A percentile compares a stretch with the other conserved stretches of the same genome.
Conservation (phyloP, 805 yeast genomes). For the Torulaspora quercuum region DNA sequence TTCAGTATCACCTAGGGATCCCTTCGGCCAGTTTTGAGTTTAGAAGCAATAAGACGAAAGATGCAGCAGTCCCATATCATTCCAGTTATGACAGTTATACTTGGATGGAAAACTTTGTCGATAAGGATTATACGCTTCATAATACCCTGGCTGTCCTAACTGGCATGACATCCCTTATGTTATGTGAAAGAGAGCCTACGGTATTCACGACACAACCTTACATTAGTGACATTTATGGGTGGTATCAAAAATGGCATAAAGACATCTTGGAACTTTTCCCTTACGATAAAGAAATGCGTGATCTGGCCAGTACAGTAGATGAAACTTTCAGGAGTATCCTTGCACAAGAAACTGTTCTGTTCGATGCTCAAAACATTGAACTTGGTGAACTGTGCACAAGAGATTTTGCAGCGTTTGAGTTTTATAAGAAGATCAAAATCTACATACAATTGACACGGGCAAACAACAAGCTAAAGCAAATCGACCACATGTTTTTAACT, state of each 20-base stretch:
- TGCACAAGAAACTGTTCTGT: slow-evolving; percentile 35
- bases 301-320: slow-evolving; percentile 12
- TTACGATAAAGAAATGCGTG: slow-evolving; percentile 19
- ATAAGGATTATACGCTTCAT: slow-evolving; percentile 52
- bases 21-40: slow-evolving; percentile 56
- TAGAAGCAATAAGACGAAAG: slow-evolving; percentile 34
- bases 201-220: slow-evolving; percentile 48
- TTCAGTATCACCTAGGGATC: slow-evolving; percentile 64
- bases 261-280: slow-evolving; percentile 27
- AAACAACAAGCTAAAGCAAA: slow-evolving; percentile 50
- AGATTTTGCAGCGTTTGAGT: slow-evolving; percentile 79
- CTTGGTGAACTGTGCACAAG: slow-evolving; percentile 50
- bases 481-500: slow-evolving; percentile 54
- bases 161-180: slow-evolving; percentile 51
- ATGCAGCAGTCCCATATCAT: slow-evolving; percentile 49
- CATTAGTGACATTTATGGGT: slow-evolving; percentile 40
- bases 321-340: slow-evolving; percentile 11
- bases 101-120: slow-evolving; percentile 54
- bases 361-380: slow-evolving; percentile 46
- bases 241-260: slow-evolving; percentile 33
- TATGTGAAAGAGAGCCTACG: slow-evolving; percentile 58
- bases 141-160: slow-evolving; percentile 55
- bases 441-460: slow-evolving; percentile 55
- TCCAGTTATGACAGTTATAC: slow-evolving; percentile 56
- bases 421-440: slow-evolving; percentile 54